A percentile compares a stretch with the other conserved stretches of the same genome.
Conservation (phyloP, 2,329 filamentous ascomycete species). For the Diaporthe australafricana region DNA sequence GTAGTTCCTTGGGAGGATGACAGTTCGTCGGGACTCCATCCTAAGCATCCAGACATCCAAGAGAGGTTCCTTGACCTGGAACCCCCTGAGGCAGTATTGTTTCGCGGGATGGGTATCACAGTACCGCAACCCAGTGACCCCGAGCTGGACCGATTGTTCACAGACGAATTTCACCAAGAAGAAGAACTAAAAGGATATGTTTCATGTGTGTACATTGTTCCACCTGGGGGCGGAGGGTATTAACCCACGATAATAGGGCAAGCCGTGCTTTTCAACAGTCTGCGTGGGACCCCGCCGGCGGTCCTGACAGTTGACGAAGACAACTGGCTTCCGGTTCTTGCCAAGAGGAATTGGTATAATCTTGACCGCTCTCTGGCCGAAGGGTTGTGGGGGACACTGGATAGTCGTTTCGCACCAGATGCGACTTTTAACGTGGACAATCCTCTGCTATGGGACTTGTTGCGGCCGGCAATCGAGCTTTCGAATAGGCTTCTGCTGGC, state of each 20-base stretch:
- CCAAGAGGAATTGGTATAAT: slow-evolving; percentile 15
- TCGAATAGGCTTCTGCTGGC: not conserved
- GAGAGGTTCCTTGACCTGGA: not conserved
- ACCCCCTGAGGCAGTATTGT: not conserved
- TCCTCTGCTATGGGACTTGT: not conserved
- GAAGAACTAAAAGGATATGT: not conserved
- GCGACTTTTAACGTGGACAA: slow-evolving; percentile 23
- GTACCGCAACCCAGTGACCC: not conserved
- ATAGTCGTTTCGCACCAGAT: not conserved
- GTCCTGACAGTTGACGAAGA: not conserved
- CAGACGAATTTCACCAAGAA: not conserved
- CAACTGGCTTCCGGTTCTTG: slow-evolving; percentile 7
- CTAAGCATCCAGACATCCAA: slow-evolving; percentile 12
- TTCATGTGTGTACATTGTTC: not conserved
- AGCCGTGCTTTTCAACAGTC: slow-evolving; percentile 2
- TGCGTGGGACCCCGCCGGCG: not conserved
- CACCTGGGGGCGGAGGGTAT: not conserved
- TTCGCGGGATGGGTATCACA: not conserved
- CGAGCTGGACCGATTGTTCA: not conserved
- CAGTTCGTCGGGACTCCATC: slow-evolving; percentile 16
- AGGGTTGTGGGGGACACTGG: not conserved
- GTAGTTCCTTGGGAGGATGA: slow-evolving; percentile 3
- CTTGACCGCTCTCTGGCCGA: not conserved
- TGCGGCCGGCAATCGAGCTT: slow-evolving; percentile 5
- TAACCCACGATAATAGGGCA: not conserved